phyloP scores from a whole-genome alignment of 352 stramenopile species.

The Phytophthora citrophthora region DNA sequence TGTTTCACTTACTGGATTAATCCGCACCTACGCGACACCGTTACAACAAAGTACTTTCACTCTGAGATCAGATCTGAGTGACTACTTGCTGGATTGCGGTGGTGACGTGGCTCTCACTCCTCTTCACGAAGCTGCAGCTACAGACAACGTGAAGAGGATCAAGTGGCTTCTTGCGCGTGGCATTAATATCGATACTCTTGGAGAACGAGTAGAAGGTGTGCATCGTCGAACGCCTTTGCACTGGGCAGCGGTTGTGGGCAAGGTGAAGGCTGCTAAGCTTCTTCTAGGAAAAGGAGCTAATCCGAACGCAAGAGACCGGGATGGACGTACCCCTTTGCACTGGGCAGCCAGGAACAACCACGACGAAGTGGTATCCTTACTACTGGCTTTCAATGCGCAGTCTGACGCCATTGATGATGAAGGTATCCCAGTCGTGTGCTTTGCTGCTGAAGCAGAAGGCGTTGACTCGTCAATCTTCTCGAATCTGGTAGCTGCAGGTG shows the following conservation, averaged over 20 bases:
- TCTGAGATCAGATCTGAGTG: slow-evolving; percentile 59
- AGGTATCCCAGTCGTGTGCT: slow-evolving; percentile 62
- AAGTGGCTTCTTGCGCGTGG: slow-evolving; percentile 51
- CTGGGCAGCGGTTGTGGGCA: slow-evolving; percentile 72
- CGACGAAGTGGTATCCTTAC: slow-evolving; percentile 48
- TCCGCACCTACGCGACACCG: slow-evolving; percentile 54
- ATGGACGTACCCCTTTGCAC: slow-evolving; percentile 74
- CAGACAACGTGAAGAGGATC: slow-evolving; percentile 50
- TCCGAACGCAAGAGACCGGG: slow-evolving; percentile 61
- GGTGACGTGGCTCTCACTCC: slow-evolving; percentile 80
- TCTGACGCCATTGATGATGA: slow-evolving; percentile 53
- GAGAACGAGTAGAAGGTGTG: slow-evolving; percentile 68
- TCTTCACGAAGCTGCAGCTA: slow-evolving; percentile 72
- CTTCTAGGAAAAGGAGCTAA: slow-evolving; percentile 57
- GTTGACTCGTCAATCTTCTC: slow-evolving; percentile 55
- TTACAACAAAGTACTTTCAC: slow-evolving; percentile 76
- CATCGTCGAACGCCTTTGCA: slow-evolving; percentile 74
- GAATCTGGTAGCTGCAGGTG: slow-evolving; percentile 46
- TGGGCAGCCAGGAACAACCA: slow-evolving; percentile 82
- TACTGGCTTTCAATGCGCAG: slow-evolving; percentile 54
- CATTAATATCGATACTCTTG: slow-evolving; percentile 53
- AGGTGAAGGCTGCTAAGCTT: slow-evolving; percentile 35
- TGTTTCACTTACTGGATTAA: slow-evolving; percentile 47
- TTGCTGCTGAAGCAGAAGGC: slow-evolving; percentile 68
- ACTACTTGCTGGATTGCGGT: slow-evolving; percentile 70